Conservation (phyloP, 345 rosid genomes). For the Physaria fendleri region DNA sequence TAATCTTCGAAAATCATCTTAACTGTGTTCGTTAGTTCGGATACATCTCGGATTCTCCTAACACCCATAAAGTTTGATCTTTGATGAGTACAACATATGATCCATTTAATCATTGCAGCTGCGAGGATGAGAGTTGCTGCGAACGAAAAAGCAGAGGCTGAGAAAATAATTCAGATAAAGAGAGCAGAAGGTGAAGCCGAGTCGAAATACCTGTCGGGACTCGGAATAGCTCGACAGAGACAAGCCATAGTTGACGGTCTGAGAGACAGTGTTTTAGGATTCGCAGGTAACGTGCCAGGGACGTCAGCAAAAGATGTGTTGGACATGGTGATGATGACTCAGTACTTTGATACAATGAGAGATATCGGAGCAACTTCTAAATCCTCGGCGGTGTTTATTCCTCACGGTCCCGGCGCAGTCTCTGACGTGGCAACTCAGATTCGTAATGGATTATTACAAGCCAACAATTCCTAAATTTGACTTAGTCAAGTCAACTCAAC, state of each 20-base stretch:
- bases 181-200: conserved; percentile 53
- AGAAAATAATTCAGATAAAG: conserved; percentile 52
- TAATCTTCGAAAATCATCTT: too few species aligned
- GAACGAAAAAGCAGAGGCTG: conserved; percentile 51
- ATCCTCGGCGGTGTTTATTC: conserved; percentile 29
- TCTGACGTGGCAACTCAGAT: conserved; percentile 34
- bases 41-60: too few species aligned
- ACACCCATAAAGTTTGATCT: background rate
- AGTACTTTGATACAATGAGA: conserved; percentile 38
- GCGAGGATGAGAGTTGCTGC: conserved; percentile 54
- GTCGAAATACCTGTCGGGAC: conserved; percentile 47
- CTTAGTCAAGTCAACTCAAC: conserved; percentile 9
- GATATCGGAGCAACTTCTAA: conserved; percentile 34
- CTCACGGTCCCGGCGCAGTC: conserved; percentile 38
- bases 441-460: conserved; percentile 35
- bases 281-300: conserved; percentile 48
- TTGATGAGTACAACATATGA: background rate
- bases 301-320: conserved; percentile 37
- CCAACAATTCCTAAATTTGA: background rate
- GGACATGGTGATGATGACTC: conserved; percentile 38
- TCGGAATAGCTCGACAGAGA: conserved; percentile 49
- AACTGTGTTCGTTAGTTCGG: too few species aligned
- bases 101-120: conserved; percentile 22
- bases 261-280: conserved; percentile 52
- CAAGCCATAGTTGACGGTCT: conserved; percentile 58